phyloP scores from a whole-genome alignment of 148 eudicot genomes.

The Rhododendron ferrugineum region DNA sequence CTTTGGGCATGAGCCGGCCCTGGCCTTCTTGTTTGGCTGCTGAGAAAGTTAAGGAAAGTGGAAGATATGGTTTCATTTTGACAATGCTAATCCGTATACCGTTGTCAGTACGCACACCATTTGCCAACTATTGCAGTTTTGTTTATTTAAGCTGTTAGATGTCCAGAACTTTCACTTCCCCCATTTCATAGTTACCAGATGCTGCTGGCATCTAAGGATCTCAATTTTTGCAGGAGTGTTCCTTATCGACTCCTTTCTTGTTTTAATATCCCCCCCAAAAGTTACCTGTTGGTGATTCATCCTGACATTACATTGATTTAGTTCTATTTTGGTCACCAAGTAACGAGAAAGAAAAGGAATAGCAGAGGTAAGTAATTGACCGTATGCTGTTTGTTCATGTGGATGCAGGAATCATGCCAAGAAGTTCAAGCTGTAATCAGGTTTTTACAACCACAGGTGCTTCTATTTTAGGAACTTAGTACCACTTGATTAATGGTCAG shows the following conservation, averaged over 20 bases:
- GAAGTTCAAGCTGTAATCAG: slow-evolving; percentile 84
- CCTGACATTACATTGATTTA: too few relatives aligned
- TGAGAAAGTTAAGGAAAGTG: background rate
- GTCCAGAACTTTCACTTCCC: background rate
- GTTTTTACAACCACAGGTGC: slow-evolving; percentile 80
- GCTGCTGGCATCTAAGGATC: background rate
- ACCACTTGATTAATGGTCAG: slow-evolving; percentile 5
- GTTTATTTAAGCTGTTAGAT: background rate
- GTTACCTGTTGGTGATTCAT: too few relatives aligned
- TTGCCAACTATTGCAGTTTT: background rate
- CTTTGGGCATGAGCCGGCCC: too few relatives aligned
- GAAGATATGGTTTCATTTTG: background rate
- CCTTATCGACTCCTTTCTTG: background rate
- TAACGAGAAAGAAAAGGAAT: too few relatives aligned
- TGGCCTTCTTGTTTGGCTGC: background rate
- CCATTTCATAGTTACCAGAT: background rate
- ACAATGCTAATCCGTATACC: background rate
- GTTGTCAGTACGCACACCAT: background rate
- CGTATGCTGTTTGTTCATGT: background rate
- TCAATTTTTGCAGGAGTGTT: background rate
- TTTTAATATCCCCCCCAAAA: background rate
- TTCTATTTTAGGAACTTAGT: slow-evolving; percentile 12
- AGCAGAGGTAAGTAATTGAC: background rate
- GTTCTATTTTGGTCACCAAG: too few relatives aligned
- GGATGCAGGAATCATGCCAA: background rate